Evolutionary conservation across 2,329 filamentous ascomycete species (phyloP).

Genomic region (Lachnellula subtilissima): DNA sequence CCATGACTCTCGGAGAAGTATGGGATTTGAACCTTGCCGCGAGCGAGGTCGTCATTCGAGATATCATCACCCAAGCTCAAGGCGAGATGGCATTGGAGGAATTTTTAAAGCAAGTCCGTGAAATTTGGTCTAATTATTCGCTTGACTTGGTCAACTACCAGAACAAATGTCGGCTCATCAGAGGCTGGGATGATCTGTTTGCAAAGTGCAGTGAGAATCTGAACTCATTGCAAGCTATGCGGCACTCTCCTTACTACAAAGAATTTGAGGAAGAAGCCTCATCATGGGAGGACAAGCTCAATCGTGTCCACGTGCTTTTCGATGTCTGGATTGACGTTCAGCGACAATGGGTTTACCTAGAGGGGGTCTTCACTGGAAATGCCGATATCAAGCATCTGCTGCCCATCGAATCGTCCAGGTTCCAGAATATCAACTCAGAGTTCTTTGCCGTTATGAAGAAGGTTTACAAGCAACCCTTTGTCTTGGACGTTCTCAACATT

Average conservation of each 20-base stretch:
- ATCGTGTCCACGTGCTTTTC: slow-evolving; percentile 93
- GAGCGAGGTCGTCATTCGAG: slow-evolving; percentile 81
- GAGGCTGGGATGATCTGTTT: slow-evolving; percentile 96
- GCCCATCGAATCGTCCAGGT: slow-evolving; percentile 91
- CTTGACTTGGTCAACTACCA: slow-evolving; percentile 96
- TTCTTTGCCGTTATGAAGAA: slow-evolving; percentile 99
- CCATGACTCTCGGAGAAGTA: slow-evolving; percentile 95
- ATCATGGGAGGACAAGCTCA: slow-evolving; percentile 96
- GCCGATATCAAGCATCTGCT: slow-evolving; percentile 98
- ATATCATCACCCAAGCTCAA: slow-evolving; percentile 92
- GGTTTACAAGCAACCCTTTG: slow-evolving; percentile 91
- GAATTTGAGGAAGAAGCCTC: slow-evolving; percentile 98
- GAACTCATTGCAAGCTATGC: slow-evolving; percentile 97
- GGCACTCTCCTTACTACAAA: slow-evolving; percentile 98
- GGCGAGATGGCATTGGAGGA: slow-evolving; percentile 98
- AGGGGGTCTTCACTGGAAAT: slow-evolving; percentile 98
- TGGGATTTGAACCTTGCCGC: slow-evolving; percentile 93
- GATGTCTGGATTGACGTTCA: slow-evolving; percentile 99
- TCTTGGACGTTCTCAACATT: slow-evolving; percentile 93
- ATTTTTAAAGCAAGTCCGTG: slow-evolving; percentile 91
- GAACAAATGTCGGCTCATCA: slow-evolving; percentile 94
- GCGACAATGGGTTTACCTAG: slow-evolving; percentile 98
- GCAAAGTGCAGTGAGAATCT: slow-evolving; percentile 97
- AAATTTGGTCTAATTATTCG: slow-evolving; percentile 93
- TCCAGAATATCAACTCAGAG: slow-evolving; percentile 99